Base-by-base conservation (phyloP, 225 moss, liverwort and hornwort genomes). In the Bryum argenteum region DNA sequence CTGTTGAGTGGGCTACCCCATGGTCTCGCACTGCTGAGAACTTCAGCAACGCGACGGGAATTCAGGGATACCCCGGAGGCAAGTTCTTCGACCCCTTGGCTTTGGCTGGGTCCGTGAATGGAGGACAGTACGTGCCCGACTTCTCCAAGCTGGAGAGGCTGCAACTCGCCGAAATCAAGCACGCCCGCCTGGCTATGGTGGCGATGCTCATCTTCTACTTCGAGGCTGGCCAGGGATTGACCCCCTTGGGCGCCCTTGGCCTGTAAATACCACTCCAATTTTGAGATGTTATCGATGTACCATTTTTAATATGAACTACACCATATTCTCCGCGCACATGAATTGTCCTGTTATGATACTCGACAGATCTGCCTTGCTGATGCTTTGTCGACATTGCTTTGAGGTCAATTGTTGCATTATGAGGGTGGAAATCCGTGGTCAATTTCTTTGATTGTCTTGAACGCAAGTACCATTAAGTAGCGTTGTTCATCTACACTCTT, bases 111-210 rank as follows among this genome's bases (percentile, higher is more conserved):
- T 85, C 89, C 0, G 80, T 94, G 20, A 87, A 59, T 54, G 61
- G 67, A 6, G 98, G 91, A 6, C 74, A 81, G 72, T 98, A 98
- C 44, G 68, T 54, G 2, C 69, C 94, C 0, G 88, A 98, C 75
- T 86, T 83, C 70, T 43, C 73, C 9, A 92, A 94, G 85, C 47
- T 98, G 77, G 69, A 83, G 75, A 84, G 94, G 90, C 70, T 98
- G 85, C 94, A 92, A 85, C 82, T 89, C 44, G 98, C 98, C 60
- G 94, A 98, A 80, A 98, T 98, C 81, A 98, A 98, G 98, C 98
- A 98, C 66, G 78, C 89, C 11, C 91, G 98, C 69, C 83, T 98
- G 17, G 98, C 98, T 18, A 98, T 98, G 98, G 69, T 98, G 24
- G 98, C 98, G 69, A 77, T 98, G 77, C 94, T 98, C 23, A 89